phyloP scores from a whole-genome alignment of 2,329 filamentous ascomycete genomes.

The Fusarium sp. region DNA sequence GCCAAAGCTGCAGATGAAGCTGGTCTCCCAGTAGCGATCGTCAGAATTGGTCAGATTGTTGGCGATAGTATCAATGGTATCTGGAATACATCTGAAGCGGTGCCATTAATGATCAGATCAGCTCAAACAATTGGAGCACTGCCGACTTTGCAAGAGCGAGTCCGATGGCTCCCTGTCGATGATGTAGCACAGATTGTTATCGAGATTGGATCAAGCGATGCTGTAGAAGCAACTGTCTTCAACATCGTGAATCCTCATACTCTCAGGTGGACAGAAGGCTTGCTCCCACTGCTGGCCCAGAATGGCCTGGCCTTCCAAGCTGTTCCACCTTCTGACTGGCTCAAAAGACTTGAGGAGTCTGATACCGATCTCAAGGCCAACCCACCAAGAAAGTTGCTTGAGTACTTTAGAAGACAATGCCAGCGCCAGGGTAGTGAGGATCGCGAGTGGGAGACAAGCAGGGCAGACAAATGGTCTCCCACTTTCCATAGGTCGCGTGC shows the following conservation, averaged over 20 bases:
- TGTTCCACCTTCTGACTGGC: slow-evolving; percentile 57
- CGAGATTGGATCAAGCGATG: slow-evolving; percentile 42
- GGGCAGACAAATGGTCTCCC: not conserved
- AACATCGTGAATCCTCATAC: slow-evolving; percentile 62
- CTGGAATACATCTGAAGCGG: slow-evolving; percentile 61
- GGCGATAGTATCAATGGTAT: slow-evolving; percentile 56
- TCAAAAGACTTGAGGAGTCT: slow-evolving; percentile 54
- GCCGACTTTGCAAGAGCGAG: slow-evolving; percentile 53
- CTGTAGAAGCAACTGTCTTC: not conserved
- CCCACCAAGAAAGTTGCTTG: slow-evolving; percentile 62
- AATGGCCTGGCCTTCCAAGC: slow-evolving; percentile 57
- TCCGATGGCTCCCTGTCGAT: slow-evolving; percentile 54
- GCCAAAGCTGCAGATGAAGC: slow-evolving; percentile 42
- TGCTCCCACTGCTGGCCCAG: slow-evolving; percentile 60
- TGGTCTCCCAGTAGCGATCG: slow-evolving; percentile 47
- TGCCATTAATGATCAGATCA: slow-evolving; percentile 59
- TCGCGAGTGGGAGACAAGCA: not conserved
- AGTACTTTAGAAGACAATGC: slow-evolving; percentile 53
- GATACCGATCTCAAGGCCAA: slow-evolving; percentile 60
- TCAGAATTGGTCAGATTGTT: slow-evolving; percentile 58
- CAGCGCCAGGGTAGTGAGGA: not conserved
- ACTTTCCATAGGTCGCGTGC: no score
- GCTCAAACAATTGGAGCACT: slow-evolving; percentile 58
- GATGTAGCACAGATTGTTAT: slow-evolving; percentile 47
- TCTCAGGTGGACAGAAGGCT: slow-evolving; percentile 61